Conservation (phyloP, 2,329 filamentous ascomycete genomes). For the Fusarium lyarnte region DNA sequence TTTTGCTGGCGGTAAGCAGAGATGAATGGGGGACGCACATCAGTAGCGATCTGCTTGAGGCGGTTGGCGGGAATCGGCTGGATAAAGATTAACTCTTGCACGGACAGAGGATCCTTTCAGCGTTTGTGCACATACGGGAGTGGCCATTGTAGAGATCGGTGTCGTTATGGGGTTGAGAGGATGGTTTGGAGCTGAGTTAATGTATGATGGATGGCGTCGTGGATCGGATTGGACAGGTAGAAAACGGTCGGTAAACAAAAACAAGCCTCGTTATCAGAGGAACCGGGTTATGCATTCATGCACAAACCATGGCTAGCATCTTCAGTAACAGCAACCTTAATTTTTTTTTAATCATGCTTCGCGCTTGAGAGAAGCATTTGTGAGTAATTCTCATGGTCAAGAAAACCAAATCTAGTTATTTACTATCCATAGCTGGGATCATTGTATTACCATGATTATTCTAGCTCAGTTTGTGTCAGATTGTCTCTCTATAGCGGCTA, state of each 20-base stretch:
- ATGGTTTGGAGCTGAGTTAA: slow-evolving; percentile 35
- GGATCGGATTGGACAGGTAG: slow-evolving; percentile 18
- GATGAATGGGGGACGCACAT: slow-evolving; percentile 65
- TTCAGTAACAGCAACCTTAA: slow-evolving; percentile 8
- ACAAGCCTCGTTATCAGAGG: slow-evolving; percentile 41
- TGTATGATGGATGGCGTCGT: slow-evolving; percentile 34
- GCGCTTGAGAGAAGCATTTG: slow-evolving; percentile 23
- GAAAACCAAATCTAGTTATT: background rate
- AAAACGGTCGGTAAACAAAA: slow-evolving; percentile 46
- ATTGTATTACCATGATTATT: slow-evolving; percentile 8
- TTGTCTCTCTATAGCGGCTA: slow-evolving; percentile 44
- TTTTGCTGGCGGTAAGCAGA: slow-evolving; percentile 36
- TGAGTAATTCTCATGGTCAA: background rate
- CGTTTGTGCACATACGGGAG: slow-evolving; percentile 46
- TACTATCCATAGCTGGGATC: slow-evolving; percentile 6
- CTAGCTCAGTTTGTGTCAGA: slow-evolving; percentile 33
- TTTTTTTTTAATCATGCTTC: slow-evolving; percentile 19
- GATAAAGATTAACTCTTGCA: slow-evolving; percentile 32
- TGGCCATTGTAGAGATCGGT: slow-evolving; percentile 48
- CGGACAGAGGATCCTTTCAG: background rate
- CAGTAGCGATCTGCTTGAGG: slow-evolving; percentile 85
- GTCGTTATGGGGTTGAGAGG: slow-evolving; percentile 27
- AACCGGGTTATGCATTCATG: slow-evolving; percentile 27
- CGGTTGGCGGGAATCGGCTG: slow-evolving; percentile 81
- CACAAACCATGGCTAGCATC: slow-evolving; percentile 29